Percentiles rank a stretch among this genome's conserved stretches.
Conservation (phyloP, 257 asterid genomes). For the Jasminum sambac region DNA sequence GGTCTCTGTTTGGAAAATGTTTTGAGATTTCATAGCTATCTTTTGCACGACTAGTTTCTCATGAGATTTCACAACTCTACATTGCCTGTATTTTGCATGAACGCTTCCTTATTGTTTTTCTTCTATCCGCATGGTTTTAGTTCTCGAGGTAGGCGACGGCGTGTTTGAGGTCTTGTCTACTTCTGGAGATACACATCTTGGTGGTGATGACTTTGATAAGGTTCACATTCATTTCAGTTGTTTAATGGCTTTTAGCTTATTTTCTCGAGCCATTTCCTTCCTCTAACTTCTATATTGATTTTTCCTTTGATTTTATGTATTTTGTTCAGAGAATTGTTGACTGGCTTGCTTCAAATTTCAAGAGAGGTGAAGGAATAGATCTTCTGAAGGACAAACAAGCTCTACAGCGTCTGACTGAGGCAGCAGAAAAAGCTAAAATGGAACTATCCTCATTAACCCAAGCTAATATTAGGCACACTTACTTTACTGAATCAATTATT, state of each 20-base stretch:
- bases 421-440: constrained; percentile 87
- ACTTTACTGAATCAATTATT: not conserved
- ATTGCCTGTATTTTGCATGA: not conserved
- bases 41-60: too few species aligned
- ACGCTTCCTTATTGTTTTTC: not conserved
- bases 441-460: constrained; percentile 62
- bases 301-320: not conserved
- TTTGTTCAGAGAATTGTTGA: constrained; percentile 74
- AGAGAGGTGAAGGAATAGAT: constrained; percentile 85
- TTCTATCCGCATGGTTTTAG: constrained; percentile 23
- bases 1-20: not conserved
- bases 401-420: constrained; percentile 94
- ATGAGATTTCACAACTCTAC: too few species aligned
- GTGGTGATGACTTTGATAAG: constrained; percentile 88
- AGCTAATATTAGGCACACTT: constrained; percentile 52
- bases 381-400: constrained; percentile 97
- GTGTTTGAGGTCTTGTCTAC: constrained; percentile 52
- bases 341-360: constrained; percentile 83
- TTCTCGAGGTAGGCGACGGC: constrained; percentile 55
- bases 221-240: constrained; percentile 23
- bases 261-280: not conserved
- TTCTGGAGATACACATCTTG: constrained; percentile 78
- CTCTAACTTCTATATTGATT: not conserved
- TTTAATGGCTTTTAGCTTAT: not conserved
- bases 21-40: not conserved